A percentile compares a stretch with the other conserved stretches of the same genome.
phyloP scores from a whole-genome alignment of 345 rosid genomes.

The Syzygium aromaticum region DNA sequence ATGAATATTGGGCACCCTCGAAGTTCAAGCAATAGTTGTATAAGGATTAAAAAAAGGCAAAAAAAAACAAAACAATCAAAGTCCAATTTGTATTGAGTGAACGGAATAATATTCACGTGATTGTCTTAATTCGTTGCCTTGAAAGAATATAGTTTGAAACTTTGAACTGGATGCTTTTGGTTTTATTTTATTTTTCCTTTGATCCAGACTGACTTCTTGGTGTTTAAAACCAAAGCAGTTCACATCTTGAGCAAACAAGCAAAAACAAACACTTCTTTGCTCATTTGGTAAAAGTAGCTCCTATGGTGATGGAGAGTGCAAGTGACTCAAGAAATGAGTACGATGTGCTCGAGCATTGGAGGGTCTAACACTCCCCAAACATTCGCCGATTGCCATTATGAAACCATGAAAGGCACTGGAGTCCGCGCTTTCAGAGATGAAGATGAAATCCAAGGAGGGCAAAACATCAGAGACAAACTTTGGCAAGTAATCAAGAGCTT shows the following conservation, averaged over 20 bases:
- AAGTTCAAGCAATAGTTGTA: not conserved
- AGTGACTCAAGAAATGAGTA: not conserved
- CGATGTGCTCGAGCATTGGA: not conserved
- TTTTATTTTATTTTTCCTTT: not conserved
- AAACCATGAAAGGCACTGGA: not conserved
- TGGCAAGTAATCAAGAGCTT: not conserved
- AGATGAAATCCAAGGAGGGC: not conserved
- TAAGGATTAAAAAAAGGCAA: not conserved
- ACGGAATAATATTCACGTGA: too few relatives aligned
- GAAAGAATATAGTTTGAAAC: not conserved
- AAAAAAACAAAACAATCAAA: not conserved
- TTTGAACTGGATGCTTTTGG: not conserved
- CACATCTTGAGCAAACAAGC: not conserved
- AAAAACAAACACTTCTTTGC: not conserved
- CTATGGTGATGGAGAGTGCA: not conserved
- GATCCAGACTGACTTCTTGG: not conserved
- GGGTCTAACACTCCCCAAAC: not conserved
- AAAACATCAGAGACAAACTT: not conserved
- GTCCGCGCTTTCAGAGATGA: not conserved
- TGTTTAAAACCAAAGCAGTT: not conserved
- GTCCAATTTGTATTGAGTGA: too few relatives aligned
- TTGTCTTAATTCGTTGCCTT: too few relatives aligned
- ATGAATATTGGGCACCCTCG: not conserved
- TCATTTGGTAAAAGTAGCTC: not conserved
- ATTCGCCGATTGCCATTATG: not conserved